Evolutionary conservation across 2,329 filamentous ascomycete species (phyloP), one percentile per base, ranked within the genome.

Genomic region (Dissoconium aciculare): DNA sequence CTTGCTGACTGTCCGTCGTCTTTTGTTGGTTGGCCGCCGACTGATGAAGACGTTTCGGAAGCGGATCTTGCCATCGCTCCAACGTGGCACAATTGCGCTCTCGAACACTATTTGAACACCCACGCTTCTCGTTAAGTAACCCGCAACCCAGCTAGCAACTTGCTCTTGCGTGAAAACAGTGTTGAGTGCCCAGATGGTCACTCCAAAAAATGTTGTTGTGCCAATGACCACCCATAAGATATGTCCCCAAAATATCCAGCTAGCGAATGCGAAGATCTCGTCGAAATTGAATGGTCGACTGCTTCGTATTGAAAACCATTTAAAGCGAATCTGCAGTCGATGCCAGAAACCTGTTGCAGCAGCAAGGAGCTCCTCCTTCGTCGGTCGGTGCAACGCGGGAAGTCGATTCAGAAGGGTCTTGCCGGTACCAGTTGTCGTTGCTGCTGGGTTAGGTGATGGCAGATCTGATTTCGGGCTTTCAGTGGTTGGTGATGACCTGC

Each of bases 141-240:
- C 91, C 11, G 89, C 89, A 28, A 95, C 71, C 80, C 83, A 92
- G 47, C 80, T 72, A 13, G 87, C 89, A 16, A 98, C 64, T 3
- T 82, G 92, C 71, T 98, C 89, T 65, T 98, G 89, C 2, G 89
- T 89, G 58, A 95, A 80, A 17, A 95, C 84, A 0, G 87, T 95
- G 54, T 98, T 98, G 49, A 95, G 82, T 5, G 81, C 72, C 42
- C 93, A 71, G 32, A 98, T 92, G 11, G 87, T 60, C 33, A 95
- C 62, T 4, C 87, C 94, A 55, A 95, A 84, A 56, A 98, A 98
- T 0, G 89, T 95, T 0, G 89, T 98, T 1, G 89, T 98, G 32
- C 89, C 89, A 16, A 95, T 68, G n/a, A 95, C 68, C 44, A 98
- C 72, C 89, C 89, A 98, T 8, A 93, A 70, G 5, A 98, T 64